Percentiles rank a stretch among this genome's conserved stretches.
Conservation (phyloP, 73 alveolate genomes). For the Durusdinium trenchii region DNA sequence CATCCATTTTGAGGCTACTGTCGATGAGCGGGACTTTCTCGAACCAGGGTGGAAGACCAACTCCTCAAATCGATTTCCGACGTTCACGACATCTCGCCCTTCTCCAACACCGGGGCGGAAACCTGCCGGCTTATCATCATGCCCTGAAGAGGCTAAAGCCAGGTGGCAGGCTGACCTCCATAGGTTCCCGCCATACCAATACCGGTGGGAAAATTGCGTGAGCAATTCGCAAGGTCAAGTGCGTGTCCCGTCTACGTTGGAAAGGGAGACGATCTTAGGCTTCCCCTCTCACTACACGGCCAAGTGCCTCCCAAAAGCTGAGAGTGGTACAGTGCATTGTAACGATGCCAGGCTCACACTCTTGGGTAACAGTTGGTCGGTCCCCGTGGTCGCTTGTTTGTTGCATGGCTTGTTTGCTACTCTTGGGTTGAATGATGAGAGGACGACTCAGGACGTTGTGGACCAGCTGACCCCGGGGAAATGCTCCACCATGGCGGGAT, state of each 20-base stretch:
- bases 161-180: not conserved
- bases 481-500: too few relatives aligned
- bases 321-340: not conserved
- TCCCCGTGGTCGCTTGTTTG: constrained; percentile 1
- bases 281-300: not conserved
- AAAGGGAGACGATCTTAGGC: not conserved
- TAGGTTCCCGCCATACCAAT: constrained; percentile 16
- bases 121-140: not conserved
- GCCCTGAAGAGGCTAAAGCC: not conserved
- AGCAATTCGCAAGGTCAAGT: not conserved
- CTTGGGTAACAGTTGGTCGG: not conserved
- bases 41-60: not conserved
- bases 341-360: not conserved
- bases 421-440: not conserved
- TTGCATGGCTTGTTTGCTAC: not conserved
- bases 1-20: too few relatives aligned
- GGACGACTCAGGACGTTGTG: not conserved
- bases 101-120: not conserved
- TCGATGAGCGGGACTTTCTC: too few relatives aligned
- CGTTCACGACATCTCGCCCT: not conserved
- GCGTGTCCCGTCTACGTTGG: not conserved
- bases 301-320: not conserved
- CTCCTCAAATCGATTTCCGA: not conserved
- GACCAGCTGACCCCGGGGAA: not conserved
- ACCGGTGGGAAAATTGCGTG: not conserved